Base-by-base conservation (phyloP, 805 yeast genomes). In the Zygoascus flipseniorum region DNA sequence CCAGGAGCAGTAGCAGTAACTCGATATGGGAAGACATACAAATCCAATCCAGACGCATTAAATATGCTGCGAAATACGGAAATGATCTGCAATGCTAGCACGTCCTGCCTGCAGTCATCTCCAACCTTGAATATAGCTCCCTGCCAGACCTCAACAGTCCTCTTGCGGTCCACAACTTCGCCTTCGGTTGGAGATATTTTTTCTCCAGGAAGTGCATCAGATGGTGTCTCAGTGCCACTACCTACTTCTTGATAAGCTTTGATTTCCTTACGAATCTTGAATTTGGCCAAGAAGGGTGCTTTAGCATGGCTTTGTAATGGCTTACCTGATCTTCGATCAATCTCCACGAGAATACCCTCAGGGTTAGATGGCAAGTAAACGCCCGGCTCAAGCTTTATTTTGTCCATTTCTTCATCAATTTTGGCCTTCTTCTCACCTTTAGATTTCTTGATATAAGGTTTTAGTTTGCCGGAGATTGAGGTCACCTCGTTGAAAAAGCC, bases 1-100 rank as follows among this genome's bases (percentile, higher is more conserved):
- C 99, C 99, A 1, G 99, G 98, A 2, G 96, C 97, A 9, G 99
- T 93, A 1, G 99, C 99, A 0, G 97, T 90, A 26, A 93, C 99
- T 59, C 97, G 74, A 69, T 93, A 80, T 1, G 99, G 99, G 71
- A 81, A 95, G 26, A 93, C 95, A 69, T 76, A 93, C 44, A 92
- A 78, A 67, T 93, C 98, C 57, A 93, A 74, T 1, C 98, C 98
- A 11, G 86, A 82, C 58, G 81, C 78, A 57, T 81, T 80, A 95
- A 97, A 93, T 51, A 93, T 87, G 45, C 92, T 82, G 62, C 96
- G 79, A 76, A 95, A 93, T 39, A 93, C 83, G 2, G 97, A 85
- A 54, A 95, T 85, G 64, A 93, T 74, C 66, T 93, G 99, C 54
- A 93, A 73, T 0, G 97, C 97, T 60, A 93, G 76, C 49, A 93